Conservation (phyloP, 75 land plant genomes). For the Picea sitchensis region DNA sequence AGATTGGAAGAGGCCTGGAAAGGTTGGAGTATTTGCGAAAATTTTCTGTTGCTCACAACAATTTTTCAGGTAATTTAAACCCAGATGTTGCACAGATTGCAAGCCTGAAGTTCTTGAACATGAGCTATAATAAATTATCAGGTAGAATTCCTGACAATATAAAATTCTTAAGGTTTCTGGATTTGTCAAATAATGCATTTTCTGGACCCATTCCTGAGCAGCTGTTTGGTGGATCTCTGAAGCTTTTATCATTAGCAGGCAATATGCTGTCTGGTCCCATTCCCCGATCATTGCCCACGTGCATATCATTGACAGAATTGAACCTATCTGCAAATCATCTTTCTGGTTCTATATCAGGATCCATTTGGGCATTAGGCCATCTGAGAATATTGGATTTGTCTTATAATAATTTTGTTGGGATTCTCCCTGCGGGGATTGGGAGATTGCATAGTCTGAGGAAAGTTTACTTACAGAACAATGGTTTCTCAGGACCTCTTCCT, state of each 20-base stretch:
- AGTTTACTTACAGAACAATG: constrained; percentile 46
- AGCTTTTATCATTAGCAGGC: constrained; percentile 31
- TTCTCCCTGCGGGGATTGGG: constrained; percentile 40
- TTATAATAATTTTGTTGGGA: constrained; percentile 48
- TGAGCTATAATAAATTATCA: constrained; percentile 53
- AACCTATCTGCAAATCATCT: constrained; percentile 61
- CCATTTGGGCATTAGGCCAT: constrained; percentile 36
- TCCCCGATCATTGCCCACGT: constrained; percentile 29
- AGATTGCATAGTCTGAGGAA: constrained; percentile 52
- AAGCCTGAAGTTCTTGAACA: constrained; percentile 40
- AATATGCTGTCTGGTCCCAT: constrained; percentile 63
- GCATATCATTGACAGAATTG: constrained; percentile 34
- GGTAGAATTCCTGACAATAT: constrained; percentile 43
- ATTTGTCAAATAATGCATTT: constrained; percentile 62
- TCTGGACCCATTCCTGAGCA: constrained; percentile 49
- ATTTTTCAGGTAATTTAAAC: constrained; percentile 46
- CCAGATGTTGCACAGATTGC: constrained; percentile 29
- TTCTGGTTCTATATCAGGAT: constrained; percentile 34
- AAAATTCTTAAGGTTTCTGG: constrained; percentile 38
- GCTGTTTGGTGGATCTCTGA: constrained; percentile 41
- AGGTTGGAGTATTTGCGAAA: constrained; percentile 46
- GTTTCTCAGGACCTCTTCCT: constrained; percentile 56
- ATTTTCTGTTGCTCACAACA: constrained; percentile 65
- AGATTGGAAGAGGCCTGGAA: constrained; percentile 61
- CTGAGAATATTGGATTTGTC: constrained; percentile 66